Base-by-base conservation (phyloP, 768 basidiomycete genomes). In the Tricholoma terreum region DNA sequence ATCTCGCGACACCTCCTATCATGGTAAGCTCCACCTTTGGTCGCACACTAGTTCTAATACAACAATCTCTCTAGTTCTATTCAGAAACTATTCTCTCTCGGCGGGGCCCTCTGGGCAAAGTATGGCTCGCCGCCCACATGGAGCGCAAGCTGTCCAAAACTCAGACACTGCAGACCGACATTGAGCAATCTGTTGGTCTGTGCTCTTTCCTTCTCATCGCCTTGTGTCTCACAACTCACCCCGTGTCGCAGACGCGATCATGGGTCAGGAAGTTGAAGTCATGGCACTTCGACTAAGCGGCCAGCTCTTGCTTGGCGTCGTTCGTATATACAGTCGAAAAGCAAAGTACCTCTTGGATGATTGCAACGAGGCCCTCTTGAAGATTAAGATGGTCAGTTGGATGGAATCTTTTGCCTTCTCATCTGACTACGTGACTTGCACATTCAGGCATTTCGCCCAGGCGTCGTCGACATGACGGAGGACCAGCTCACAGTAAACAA, bases 91-190 rank as follows among this genome's bases (percentile, higher is more conserved):
- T 98, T 72, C 82, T 97, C 63, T 92, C 93, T 46, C 89, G 94
- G 65, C 88, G 93, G 55, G 95, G 96, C 43, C 92, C 96, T 3
- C 79, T 99, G 36, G 96, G 94, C 34, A 92, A 89, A 77, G 94
- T 99, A 79, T 99, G 97, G 97, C 88, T 99, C 54, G 95, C 96
- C 40, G 96, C 97, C 1, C 96, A 98, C 80, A 94, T 96, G 87
- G 94, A 98, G 74, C 86, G 93, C 67, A 98, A 98, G 77, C 86
- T 99, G 66, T 94, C 92, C 64, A 99, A 98, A 74, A 86, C 89
- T 24, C 93, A 96, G 71, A 94, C 96, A 1, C 76, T 97, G 2
- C 91, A 94, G 67, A 95, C 95, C 0, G 92, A 97, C 72, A 97
- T 99, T 53, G 93, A 90, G 62, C 86, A 98, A 69, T 90, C 92